Conservation (phyloP, 345 rosid species). For the Euphorbia pulcherrima region DNA sequence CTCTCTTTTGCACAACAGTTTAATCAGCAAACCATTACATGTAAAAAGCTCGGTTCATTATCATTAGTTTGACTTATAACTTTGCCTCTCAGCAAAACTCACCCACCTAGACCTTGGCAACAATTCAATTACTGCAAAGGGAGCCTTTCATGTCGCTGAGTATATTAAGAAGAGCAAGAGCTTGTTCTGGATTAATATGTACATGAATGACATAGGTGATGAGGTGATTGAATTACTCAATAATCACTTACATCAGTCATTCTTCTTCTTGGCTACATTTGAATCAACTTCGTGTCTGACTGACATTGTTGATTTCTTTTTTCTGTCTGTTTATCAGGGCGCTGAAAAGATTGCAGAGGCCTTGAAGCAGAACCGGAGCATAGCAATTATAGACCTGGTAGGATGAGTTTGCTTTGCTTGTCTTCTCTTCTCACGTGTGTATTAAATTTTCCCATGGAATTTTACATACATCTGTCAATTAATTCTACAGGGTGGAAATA, state of each 20-base stretch:
- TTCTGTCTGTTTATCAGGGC: constrained; percentile 51
- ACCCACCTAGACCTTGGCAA: constrained; percentile 82
- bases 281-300: neutral
- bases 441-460: neutral
- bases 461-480: constrained; percentile 10
- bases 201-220: constrained; percentile 96
- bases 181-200: constrained; percentile 88
- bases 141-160: constrained; percentile 77
- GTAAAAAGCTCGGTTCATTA: neutral
- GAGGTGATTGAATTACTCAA: constrained; percentile 48
- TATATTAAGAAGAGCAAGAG: constrained; percentile 82
- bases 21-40: constrained; percentile 1
- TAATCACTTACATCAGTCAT: neutral
- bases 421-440: neutral
- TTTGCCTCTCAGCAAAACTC: constrained; percentile 52
- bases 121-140: constrained; percentile 79
- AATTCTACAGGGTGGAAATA: constrained; percentile 77
- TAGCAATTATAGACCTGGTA: constrained; percentile 81
- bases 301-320: constrained; percentile 14
- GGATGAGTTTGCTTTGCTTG: constrained; percentile 25
- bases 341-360: constrained; percentile 82
- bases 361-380: constrained; percentile 68
- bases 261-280: neutral
- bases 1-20: constrained; percentile 3
- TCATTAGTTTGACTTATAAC: constrained; percentile 17